Evolutionary conservation across 148 eudicot genomes (phyloP).

Genomic region (Pharnaceum exiguum): DNA sequence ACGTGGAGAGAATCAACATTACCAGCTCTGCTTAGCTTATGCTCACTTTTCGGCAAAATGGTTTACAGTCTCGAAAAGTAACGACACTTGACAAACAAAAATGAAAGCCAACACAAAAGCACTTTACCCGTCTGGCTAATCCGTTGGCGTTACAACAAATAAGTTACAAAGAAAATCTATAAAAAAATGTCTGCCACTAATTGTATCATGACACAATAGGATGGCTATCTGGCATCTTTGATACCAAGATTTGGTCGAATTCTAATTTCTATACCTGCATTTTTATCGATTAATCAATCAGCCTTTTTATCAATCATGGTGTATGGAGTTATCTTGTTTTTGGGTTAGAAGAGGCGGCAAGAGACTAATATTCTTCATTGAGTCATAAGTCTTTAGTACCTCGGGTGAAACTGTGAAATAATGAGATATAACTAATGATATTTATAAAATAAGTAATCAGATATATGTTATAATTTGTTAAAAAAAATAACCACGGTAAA

Average conservation of each 20-base stretch:
- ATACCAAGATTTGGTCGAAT: slow-evolving; percentile 6
- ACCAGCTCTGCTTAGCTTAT: no score
- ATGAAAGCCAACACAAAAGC: slow-evolving; percentile 51
- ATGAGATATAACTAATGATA: no score
- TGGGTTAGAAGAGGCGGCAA: neutral
- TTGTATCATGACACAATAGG: slow-evolving; percentile 27
- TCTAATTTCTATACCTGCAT: slow-evolving; percentile 1
- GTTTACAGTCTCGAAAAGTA: neutral
- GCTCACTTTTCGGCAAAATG: no score
- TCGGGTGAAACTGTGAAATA: no score
- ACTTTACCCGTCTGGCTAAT: slow-evolving; percentile 31
- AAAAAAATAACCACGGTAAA: no score
- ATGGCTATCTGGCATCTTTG: slow-evolving; percentile 19
- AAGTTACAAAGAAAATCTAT: slow-evolving; percentile 11
- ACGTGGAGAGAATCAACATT: no score
- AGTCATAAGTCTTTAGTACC: no score
- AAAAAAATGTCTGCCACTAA: slow-evolving; percentile 24
- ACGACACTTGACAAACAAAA: slow-evolving; percentile 32
- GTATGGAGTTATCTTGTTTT: neutral
- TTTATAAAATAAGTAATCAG: no score
- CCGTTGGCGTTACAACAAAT: slow-evolving; percentile 12
- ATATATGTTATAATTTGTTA: no score
- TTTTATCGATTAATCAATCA: neutral
- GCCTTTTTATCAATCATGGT: neutral
- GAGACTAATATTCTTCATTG: no score